Conservation (phyloP, 2,329 filamentous ascomycete species). For the Magnaporthales sp. region DNA sequence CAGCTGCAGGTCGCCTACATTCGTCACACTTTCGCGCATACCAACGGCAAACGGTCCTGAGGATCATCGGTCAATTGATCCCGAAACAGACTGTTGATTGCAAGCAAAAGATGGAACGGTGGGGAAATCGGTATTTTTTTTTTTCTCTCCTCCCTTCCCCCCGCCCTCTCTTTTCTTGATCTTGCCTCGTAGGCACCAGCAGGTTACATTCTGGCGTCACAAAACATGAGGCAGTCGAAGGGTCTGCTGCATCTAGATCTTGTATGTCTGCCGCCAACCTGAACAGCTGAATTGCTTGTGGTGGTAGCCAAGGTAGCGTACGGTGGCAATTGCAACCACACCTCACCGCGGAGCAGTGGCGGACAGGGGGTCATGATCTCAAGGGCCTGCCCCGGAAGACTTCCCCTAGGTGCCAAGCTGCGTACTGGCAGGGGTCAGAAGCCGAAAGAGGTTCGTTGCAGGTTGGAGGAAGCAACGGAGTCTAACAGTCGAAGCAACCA, state of each 20-base stretch:
- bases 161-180: background rate
- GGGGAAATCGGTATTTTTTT: background rate
- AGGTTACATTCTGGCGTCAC: background rate
- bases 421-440: background rate
- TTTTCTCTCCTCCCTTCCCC: background rate
- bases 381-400: background rate
- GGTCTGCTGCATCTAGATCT: background rate
- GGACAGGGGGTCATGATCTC: background rate
- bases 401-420: background rate
- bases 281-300: background rate
- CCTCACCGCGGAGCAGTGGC: background rate
- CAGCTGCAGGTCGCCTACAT: background rate
- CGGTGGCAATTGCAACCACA: conserved; percentile 1
- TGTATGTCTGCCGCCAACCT: background rate
- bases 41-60: background rate
- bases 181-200: background rate
- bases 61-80: background rate
- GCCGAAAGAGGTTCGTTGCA: conserved; percentile 1
- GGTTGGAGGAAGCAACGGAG: background rate
- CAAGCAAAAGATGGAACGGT: background rate
- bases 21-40: background rate
- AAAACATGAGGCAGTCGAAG: background rate
- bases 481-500: background rate
- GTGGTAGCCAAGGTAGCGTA: background rate
- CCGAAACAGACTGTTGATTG: background rate